Evolutionary conservation across 495 filamentous ascomycete species (phyloP).

Genomic region (Aspergillus coremiiformis): DNA sequence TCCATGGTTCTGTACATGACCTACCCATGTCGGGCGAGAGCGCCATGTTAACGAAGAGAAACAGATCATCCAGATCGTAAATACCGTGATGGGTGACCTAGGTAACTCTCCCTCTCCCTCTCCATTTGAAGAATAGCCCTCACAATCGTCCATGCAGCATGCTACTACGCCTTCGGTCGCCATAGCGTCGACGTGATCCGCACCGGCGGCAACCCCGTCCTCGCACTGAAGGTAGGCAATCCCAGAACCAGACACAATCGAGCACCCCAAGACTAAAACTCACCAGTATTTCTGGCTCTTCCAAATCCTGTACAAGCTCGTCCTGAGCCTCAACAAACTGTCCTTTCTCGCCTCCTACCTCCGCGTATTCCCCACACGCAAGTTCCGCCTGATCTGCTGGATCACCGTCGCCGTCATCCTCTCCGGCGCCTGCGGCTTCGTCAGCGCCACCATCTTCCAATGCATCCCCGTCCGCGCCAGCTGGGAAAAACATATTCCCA

Average conservation of each 20-base stretch:
- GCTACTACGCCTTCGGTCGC: conserved; percentile 15
- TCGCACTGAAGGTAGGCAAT: conserved; percentile 10
- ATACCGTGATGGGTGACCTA: conserved; percentile 22
- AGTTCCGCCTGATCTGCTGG: conserved; percentile 22
- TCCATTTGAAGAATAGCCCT: too few relatives aligned
- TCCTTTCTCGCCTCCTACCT: conserved; percentile 32
- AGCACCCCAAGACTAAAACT: too few relatives aligned
- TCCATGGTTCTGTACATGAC: too few relatives aligned
- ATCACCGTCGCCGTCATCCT: conserved; percentile 11
- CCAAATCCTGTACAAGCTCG: conserved; percentile 32
- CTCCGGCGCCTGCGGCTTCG: conserved; percentile 12
- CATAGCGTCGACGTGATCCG: conserved; percentile 9
- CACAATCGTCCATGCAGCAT: conserved; percentile 1
- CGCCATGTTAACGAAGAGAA: not conserved
- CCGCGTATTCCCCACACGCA: conserved; percentile 24
- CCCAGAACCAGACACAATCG: not conserved
- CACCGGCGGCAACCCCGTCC: conserved; percentile 10
- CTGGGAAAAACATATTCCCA: conserved; percentile 25
- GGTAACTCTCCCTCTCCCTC: conserved; percentile 4
- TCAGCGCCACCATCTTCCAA: conserved; percentile 37
- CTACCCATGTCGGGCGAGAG: too few relatives aligned
- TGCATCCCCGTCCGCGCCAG: conserved; percentile 33
- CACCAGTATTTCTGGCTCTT: conserved; percentile 30
- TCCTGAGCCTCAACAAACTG: conserved; percentile 29
- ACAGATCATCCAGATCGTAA: conserved; percentile 10